phyloP scores from a whole-genome alignment of 2,329 filamentous ascomycete species.

The Biscogniauxia sp. region DNA sequence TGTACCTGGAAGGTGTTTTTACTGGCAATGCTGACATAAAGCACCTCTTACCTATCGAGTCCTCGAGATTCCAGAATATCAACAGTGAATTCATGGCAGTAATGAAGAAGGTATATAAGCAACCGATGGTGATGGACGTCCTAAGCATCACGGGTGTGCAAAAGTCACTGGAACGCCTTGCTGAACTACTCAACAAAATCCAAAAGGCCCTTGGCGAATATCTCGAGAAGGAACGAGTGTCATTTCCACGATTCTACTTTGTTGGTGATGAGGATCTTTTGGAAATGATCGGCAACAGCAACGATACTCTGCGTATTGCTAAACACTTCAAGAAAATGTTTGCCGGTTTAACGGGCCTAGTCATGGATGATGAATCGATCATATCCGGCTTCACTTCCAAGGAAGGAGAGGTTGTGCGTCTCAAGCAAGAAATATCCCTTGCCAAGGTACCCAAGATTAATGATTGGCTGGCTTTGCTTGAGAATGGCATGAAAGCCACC shows the following conservation, averaged over 20 bases:
- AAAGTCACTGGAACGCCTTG: slow-evolving; percentile 90
- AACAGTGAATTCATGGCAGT: slow-evolving; percentile 98
- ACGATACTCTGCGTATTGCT: slow-evolving; percentile 90
- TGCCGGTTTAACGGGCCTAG: slow-evolving; percentile 84
- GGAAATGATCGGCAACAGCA: slow-evolving; percentile 99
- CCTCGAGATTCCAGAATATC: slow-evolving; percentile 96
- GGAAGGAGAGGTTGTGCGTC: slow-evolving; percentile 81
- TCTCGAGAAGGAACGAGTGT: slow-evolving; percentile 93
- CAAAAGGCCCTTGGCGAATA: slow-evolving; percentile 99
- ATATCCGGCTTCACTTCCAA: slow-evolving; percentile 94
- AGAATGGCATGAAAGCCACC: slow-evolving; percentile 90
- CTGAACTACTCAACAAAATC: slow-evolving; percentile 98
- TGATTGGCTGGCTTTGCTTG: slow-evolving; percentile 93
- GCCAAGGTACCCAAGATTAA: slow-evolving; percentile 96
- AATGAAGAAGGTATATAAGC: slow-evolving; percentile 99
- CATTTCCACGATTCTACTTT: slow-evolving; percentile 98
- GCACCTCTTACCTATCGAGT: slow-evolving; percentile 93
- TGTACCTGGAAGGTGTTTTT: slow-evolving; percentile 98
- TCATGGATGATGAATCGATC: slow-evolving; percentile 85
- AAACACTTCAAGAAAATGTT: slow-evolving; percentile 99
- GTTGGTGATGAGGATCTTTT: slow-evolving; percentile 97
- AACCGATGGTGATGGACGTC: slow-evolving; percentile 92
- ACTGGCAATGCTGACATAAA: slow-evolving; percentile 99
- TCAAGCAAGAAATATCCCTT: slow-evolving; percentile 90
- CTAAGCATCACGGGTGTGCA: slow-evolving; percentile 94